phyloP scores from a whole-genome alignment of 768 basidiomycete genomes.

The Strobilomyces confusus region DNA sequence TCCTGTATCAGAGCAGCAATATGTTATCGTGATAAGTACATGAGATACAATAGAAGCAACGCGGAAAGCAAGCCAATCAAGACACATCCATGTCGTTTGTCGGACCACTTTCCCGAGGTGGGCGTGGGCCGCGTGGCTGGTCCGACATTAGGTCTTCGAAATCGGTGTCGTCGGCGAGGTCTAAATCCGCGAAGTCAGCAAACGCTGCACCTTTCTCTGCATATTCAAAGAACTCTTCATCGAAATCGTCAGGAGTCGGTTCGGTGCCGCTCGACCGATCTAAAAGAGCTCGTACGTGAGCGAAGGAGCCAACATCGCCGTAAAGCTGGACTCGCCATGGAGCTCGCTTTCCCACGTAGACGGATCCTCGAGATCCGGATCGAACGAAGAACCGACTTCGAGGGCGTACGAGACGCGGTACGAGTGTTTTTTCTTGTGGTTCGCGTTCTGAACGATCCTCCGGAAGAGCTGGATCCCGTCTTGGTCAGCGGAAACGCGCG shows the following conservation, averaged over 20 bases:
- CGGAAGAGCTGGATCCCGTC: conserved; percentile 51
- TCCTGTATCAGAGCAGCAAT: not conserved
- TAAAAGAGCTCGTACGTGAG: conserved; percentile 1
- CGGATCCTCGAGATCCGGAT: conserved; percentile 67
- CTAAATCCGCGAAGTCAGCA: conserved; percentile 47
- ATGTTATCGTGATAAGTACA: conserved; percentile 2
- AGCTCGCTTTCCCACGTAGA: conserved; percentile 58
- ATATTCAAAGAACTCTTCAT: conserved; percentile 56
- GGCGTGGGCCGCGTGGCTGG: no score
- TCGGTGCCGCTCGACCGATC: conserved; percentile 11
- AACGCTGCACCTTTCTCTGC: conserved; percentile 49
- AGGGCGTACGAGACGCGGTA: conserved; percentile 61
- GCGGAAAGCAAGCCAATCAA: conserved; percentile 5
- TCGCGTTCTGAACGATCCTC: conserved; percentile 57
- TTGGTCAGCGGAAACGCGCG: conserved; percentile 6
- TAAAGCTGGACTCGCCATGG: conserved; percentile 35
- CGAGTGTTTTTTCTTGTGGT: conserved; percentile 44
- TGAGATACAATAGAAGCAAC: conserved; percentile 2
- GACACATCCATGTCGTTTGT: conserved; percentile 27
- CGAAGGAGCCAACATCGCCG: not conserved
- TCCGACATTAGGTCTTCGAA: conserved; percentile 12
- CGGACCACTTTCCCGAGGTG: not conserved
- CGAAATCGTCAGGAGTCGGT: conserved; percentile 43
- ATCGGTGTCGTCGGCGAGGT: conserved; percentile 22
- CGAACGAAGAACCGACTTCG: conserved; percentile 74